Base-by-base conservation (phyloP, 1,284 basidiomycete species). In the Inonotus hispidus region DNA sequence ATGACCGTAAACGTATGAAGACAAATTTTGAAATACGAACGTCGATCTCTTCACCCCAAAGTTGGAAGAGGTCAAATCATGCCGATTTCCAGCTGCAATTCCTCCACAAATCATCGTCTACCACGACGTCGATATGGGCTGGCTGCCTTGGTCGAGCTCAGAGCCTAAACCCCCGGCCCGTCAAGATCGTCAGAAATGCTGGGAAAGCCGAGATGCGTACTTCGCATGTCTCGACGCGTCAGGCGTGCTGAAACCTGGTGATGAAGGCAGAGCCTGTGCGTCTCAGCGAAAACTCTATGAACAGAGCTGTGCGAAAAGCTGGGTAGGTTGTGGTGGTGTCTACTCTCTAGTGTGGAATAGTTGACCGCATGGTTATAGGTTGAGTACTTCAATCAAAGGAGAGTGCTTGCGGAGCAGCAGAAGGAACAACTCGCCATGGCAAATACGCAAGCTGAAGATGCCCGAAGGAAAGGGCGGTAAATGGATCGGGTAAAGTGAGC, bases 341-440 rank as follows among this genome's bases (percentile, higher is more conserved):
- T 65, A n/a, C 10, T 50, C 46, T n/a, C 29, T 60, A 13, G 45
- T 37, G 41, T 25, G 10, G 19, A 45, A 38, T 6, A 35, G 45
- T 16, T 27, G 10, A 55, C 53, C 39, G 27, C 19, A 25, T 16
- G 41, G 27, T 57, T 37, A 0, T 64, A 93, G 91, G 84, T 93
- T 67, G 87, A 87, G 37, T 92, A 93, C 70, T 93, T 93, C 68
- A 92, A 93, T 74, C 87, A 89, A 69, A 81, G 90, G 39, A 78
- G 90, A 56, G 80, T 90, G 29, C 81, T 91, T 59, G 86, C 82
- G 16, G 88, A 88, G 63, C 82, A 83, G 59, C 88, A 90, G 71
- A 86, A 85, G 66, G 82, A 83, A 53, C 76, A 85, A 59, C 76
- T 89, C 27, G 80, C 80, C 11, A 82, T 84, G 67, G 79, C 79